A percentile compares a stretch with the other conserved stretches of the same genome.
These are phyloP conservation scores for Plenodomus tracheiphilus DNA, from an alignment of 2,329 filamentous ascomycete genomes.

Conservation along the genomic window DNA sequence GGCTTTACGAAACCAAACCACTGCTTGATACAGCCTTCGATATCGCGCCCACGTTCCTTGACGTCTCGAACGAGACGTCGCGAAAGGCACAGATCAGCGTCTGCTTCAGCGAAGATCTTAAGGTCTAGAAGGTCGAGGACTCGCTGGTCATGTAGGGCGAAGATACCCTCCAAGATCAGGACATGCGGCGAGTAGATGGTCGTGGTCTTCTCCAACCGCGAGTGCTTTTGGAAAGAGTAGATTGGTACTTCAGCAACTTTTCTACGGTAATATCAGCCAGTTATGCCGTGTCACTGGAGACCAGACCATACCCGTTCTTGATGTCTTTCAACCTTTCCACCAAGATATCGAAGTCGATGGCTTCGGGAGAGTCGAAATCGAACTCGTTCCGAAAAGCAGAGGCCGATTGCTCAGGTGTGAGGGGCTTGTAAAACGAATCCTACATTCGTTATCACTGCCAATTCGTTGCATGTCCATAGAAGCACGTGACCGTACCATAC, in stretches of 20 bases:
- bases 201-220: constrained; percentile 75
- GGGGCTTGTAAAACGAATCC: constrained; percentile 97
- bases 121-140: constrained; percentile 88
- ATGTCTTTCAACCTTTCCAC: constrained; percentile 79
- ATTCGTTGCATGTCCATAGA: no score
- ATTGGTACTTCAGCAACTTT: constrained; percentile 89
- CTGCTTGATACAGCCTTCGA: constrained; percentile 96
- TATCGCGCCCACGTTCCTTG: constrained; percentile 82
- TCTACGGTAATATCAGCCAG: constrained; percentile 50
- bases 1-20: constrained; percentile 98
- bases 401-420: constrained; percentile 76
- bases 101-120: constrained; percentile 96
- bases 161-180: constrained; percentile 91
- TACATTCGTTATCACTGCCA: constrained; percentile 50
- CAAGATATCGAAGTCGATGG: constrained; percentile 90
- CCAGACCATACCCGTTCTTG: constrained; percentile 76
- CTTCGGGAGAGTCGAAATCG: constrained; percentile 93
- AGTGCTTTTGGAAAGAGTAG: constrained; percentile 94
- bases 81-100: constrained; percentile 90
- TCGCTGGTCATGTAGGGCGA: constrained; percentile 86
- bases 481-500: constrained; percentile 67
- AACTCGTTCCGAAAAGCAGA: constrained; percentile 88
- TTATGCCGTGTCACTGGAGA: not conserved
- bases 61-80: constrained; percentile 74
- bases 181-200: constrained; percentile 96